Conservation (phyloP, 305 asterid species). For the Rubia peregrina region DNA sequence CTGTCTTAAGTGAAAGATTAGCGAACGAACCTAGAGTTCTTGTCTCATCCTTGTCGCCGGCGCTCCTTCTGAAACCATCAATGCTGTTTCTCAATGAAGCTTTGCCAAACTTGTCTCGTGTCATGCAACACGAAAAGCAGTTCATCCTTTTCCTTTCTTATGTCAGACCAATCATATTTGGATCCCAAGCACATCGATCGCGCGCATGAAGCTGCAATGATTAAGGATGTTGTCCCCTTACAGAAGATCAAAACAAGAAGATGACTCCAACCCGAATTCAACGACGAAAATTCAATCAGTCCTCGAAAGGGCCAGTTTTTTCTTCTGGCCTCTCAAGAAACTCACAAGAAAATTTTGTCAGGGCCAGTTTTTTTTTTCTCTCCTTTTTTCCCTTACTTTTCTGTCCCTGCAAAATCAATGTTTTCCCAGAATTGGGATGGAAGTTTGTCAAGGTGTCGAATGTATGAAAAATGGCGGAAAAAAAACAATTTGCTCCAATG, state of each 20-base stretch:
- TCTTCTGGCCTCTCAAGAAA: slow-evolving; percentile 23
- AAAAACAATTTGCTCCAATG: background rate
- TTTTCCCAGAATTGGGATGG: slow-evolving; percentile 6
- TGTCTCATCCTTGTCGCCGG: slow-evolving; percentile 12
- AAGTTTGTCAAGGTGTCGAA: slow-evolving; percentile 8
- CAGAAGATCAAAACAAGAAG: background rate
- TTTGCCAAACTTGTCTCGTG: slow-evolving; percentile 15
- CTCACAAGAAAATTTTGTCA: slow-evolving; percentile 5
- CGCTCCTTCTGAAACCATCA: slow-evolving; percentile 18
- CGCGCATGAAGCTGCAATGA: slow-evolving; percentile 4
- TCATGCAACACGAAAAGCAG: slow-evolving; percentile 25
- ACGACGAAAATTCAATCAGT: slow-evolving; percentile 3
- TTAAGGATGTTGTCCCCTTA: background rate
- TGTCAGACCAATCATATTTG: slow-evolving; percentile 13
- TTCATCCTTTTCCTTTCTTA: slow-evolving; percentile 19
- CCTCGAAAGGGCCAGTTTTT: slow-evolving; percentile 22
- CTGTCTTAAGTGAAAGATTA: slow-evolving; percentile 23
- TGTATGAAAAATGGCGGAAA: background rate
- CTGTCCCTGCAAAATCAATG: slow-evolving; percentile 10
- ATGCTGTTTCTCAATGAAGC: slow-evolving; percentile 20
- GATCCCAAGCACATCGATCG: slow-evolving; percentile 12
- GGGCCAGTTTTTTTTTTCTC: background rate
- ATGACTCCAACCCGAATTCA: slow-evolving; percentile 7
- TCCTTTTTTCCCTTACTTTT: background rate
- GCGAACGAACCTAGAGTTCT: slow-evolving; percentile 21